Evolutionary conservation across 441 rosid species (phyloP).

Genomic region (Populus hybrid): DNA sequence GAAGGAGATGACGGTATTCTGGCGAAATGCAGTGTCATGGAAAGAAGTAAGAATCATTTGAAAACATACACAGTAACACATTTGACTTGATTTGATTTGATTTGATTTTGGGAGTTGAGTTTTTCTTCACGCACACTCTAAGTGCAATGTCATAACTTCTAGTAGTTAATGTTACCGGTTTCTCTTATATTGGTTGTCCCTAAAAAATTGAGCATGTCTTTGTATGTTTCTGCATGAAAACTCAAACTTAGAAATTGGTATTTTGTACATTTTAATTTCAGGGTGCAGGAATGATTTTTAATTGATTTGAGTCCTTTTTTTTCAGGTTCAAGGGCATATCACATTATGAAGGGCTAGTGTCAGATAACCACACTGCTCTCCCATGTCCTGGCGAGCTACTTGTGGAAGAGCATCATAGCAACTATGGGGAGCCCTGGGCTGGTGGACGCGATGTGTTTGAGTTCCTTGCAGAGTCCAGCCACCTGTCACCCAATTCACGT

Average conservation of each 20-base stretch:
- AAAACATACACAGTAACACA: not conserved
- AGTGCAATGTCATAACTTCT: no score
- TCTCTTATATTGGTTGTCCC: not conserved
- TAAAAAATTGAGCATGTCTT: not conserved
- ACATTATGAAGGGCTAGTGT: conserved; percentile 69
- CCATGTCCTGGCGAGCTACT: conserved; percentile 96
- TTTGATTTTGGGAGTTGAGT: not conserved
- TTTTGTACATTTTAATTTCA: not conserved
- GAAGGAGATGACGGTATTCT: not conserved
- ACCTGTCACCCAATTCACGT: conserved; percentile 51
- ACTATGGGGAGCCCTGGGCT: conserved; percentile 98
- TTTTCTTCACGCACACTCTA: not conserved
- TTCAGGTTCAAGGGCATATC: conserved; percentile 93
- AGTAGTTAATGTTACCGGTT: not conserved
- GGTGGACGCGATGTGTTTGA: conserved; percentile 95
- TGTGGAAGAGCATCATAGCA: conserved; percentile 96
- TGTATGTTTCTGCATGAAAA: not conserved
- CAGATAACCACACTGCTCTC: conserved; percentile 67
- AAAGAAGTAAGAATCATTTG: not conserved
- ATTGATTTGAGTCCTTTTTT: not conserved
- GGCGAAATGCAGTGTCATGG: not conserved
- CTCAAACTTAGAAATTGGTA: not conserved
- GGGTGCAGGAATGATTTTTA: not conserved
- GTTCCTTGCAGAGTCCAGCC: conserved; percentile 71
- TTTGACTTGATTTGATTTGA: not conserved